Evolutionary conservation across 139 green algal species (phyloP), one percentile per base, ranked within the genome.

Genomic region (Chlamydomonas sp.): DNA sequence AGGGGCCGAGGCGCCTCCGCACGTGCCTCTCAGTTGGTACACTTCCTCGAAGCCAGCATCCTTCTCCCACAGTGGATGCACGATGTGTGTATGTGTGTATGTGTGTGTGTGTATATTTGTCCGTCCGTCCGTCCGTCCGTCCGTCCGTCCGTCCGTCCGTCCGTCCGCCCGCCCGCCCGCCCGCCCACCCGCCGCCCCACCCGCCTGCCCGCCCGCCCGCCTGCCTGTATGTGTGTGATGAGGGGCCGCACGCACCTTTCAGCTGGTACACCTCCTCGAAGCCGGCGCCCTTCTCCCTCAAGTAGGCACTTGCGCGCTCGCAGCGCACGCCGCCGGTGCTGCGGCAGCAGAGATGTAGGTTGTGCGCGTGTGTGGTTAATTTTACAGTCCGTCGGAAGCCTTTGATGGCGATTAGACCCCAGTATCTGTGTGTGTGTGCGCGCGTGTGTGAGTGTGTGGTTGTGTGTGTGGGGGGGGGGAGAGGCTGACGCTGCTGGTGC

Each of bases 281-380:
- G 28, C 60, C 77, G 2, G 49, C 16, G 0, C 87, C 89, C 67
- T 85, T 87, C 34, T 71, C 70, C 1, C 69, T 70, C 58, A 96
- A 39, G 69, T 88, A 90, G 0, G 89, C 87, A 10, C 73, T 87
- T 0, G 89, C 87, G 8, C 84, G 67, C 85, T 96, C 89, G 74
- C 89, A 96, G 5, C 89, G 74, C 67, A 95, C 88, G 31, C 88
- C 88, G 2, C 89, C 89, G 36, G 63, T 70, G 39, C 63, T 70
- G 63, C 10, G 16, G 34, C 59, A 28, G 28, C 34, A 8, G 30
- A 13, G 30, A 69, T 50, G 61, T 20, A 36, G 30, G 54, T n/a
- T n/a, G n/a, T n/a, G n/a, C n/a, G n/a, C n/a, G n/a, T n/a, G n/a
- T n/a, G n/a, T n/a, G n/a, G n/a, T n/a, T n/a, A n/a, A n/a, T n/a